Percentiles rank a stretch among this genome's conserved stretches.
phyloP scores from a whole-genome alignment of 129 eudicot species.

The Logfia minima region DNA sequence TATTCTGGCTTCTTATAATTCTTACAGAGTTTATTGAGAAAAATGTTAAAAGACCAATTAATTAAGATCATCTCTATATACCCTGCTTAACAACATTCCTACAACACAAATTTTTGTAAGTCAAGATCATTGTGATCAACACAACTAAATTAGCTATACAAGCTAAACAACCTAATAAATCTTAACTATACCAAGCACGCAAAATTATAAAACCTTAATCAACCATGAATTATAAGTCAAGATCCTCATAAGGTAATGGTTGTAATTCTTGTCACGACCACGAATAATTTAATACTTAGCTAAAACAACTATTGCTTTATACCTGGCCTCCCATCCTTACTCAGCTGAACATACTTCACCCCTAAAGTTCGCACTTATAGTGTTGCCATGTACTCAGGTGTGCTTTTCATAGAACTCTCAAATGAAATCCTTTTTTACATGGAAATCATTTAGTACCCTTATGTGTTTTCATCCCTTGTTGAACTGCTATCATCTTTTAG shows the following conservation, averaged over 20 bases:
- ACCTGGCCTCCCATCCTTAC: constrained; percentile 7
- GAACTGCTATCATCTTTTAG: not conserved
- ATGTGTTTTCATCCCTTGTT: not conserved
- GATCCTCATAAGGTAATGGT: not conserved
- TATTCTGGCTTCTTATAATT: too few relatives aligned
- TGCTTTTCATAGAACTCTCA: not conserved
- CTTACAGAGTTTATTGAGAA: not conserved
- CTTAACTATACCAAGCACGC: constrained; percentile 6
- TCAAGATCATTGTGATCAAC: not conserved
- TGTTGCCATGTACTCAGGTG: not conserved
- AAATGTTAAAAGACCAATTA: not conserved
- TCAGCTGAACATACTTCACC: constrained; percentile 1
- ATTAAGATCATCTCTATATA: not conserved
- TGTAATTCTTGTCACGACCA: constrained; percentile 3
- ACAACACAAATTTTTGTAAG: not conserved
- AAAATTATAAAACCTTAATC: constrained; percentile 6
- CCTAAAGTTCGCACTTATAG: not conserved
- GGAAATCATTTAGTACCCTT: not conserved
- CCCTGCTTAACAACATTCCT: not conserved
- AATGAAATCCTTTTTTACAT: not conserved
- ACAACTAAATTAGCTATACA: not conserved
- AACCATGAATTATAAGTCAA: not conserved
- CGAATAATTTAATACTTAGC: not conserved
- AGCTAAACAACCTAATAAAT: not conserved
- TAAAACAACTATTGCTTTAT: not conserved